These are phyloP conservation scores for Thuja plicata DNA, from an alignment of 83 land plant species.

Conservation along the genomic window DNA sequence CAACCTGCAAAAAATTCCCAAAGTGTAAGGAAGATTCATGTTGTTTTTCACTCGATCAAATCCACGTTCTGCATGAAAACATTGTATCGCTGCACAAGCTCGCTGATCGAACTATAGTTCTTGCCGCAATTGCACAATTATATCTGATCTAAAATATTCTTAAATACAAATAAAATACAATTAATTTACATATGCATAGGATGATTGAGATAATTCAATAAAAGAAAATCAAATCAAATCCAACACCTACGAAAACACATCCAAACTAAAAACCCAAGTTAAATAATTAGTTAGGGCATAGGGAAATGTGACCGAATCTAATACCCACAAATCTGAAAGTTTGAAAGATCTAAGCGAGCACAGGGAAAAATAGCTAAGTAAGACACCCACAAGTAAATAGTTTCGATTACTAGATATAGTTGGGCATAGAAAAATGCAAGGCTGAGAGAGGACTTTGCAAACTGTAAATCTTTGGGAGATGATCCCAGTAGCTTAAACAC, in stretches of 20 bases:
- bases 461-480: constrained; percentile 38
- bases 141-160: neutral
- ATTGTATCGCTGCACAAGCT: constrained; percentile 66
- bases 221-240: neutral
- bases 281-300: too few species aligned
- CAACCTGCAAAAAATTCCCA: too few species aligned
- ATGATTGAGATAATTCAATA: neutral
- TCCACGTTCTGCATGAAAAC: constrained; percentile 65
- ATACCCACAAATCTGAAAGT: neutral
- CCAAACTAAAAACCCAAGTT: too few species aligned
- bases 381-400: neutral
- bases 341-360: too few species aligned
- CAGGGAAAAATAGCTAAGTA: neutral
- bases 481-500: constrained; percentile 34
- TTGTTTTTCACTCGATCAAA: constrained; percentile 63
- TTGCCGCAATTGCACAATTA: constrained; percentile 60
- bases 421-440: neutral
- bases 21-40: constrained; percentile 65
- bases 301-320: neutral
- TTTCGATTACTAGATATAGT: neutral
- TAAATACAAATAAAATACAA: neutral
- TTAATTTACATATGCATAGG: too few species aligned
- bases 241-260: too few species aligned
- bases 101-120: constrained; percentile 60
- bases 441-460: constrained; percentile 61